Evolutionary conservation across 495 filamentous ascomycete species (phyloP).

Genomic region (Penicillium paradoxum): DNA sequence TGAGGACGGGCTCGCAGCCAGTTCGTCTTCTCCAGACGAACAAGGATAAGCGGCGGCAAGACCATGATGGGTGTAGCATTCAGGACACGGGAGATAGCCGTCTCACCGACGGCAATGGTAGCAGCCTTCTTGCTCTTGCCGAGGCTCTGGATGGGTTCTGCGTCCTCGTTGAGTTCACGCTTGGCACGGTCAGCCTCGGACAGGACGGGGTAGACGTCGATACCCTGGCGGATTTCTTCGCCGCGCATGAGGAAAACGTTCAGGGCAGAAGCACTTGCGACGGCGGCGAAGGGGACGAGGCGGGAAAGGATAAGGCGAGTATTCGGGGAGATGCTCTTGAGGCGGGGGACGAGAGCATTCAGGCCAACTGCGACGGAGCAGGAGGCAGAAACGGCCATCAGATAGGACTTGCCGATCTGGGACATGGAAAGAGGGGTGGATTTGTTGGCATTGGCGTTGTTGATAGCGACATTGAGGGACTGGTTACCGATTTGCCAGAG

Average conservation of each 20-base stretch:
- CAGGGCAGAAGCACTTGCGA: constrained; percentile 80
- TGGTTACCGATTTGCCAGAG: constrained; percentile 97
- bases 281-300: constrained; percentile 91
- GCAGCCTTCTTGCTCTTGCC: constrained; percentile 88
- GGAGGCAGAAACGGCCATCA: constrained; percentile 84
- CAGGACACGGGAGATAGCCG: constrained; percentile 79
- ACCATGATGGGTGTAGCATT: constrained; percentile 98
- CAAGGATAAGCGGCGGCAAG: constrained; percentile 76
- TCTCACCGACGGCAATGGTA: constrained; percentile 83
- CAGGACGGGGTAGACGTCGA: constrained; percentile 85
- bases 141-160: constrained; percentile 54
- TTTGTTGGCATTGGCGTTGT: constrained; percentile 96
- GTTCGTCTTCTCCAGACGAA: constrained; percentile 69
- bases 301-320: constrained; percentile 69
- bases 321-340: constrained; percentile 68
- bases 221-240: constrained; percentile 87
- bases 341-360: constrained; percentile 79
- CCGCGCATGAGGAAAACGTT: constrained; percentile 98
- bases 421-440: constrained; percentile 75
- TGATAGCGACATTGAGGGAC: constrained; percentile 96
- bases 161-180: constrained; percentile 48
- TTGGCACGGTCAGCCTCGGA: constrained; percentile 34
- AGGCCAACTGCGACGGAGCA: constrained; percentile 93
- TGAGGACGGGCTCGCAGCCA: constrained; percentile 72
- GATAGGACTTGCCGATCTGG: constrained; percentile 82